These are phyloP conservation scores for Aspergillus fumigatus DNA, from an alignment of 2,329 filamentous ascomycete species.

Conservation along the genomic window DNA sequence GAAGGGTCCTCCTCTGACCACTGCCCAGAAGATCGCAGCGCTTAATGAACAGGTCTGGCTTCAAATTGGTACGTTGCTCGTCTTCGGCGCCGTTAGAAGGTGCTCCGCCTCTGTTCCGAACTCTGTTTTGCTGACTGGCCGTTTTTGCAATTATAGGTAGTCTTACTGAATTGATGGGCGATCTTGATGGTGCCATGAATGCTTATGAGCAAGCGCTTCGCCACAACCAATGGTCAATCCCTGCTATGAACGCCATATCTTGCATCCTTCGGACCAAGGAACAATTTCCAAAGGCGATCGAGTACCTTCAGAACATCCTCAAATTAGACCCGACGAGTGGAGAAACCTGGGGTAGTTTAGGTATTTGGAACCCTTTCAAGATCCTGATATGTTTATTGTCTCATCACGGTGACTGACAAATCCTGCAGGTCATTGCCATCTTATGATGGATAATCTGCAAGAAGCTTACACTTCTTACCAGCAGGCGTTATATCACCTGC, in stretches of 20 bases:
- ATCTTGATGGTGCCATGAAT: conserved; percentile 80
- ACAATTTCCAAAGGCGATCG: conserved; percentile 88
- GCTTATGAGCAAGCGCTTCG: conserved; percentile 87
- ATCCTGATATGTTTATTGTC: neutral
- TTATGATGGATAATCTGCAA: conserved; percentile 98
- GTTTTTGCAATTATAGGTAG: conserved; percentile 54
- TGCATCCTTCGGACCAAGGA: conserved; percentile 87
- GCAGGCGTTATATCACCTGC: conserved; percentile 85
- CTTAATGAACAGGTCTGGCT: conserved; percentile 90
- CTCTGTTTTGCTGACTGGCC: conserved; percentile 9
- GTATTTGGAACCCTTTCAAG: conserved; percentile 47
- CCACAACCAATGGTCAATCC: conserved; percentile 82
- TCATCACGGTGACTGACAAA: conserved; percentile 11
- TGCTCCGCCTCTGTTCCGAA: neutral
- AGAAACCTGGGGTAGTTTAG: conserved; percentile 93
- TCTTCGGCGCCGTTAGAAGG: neutral
- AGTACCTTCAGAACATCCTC: conserved; percentile 85
- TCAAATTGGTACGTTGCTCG: conserved; percentile 68
- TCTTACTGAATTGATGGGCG: conserved; percentile 80
- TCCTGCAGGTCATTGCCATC: conserved; percentile 78
- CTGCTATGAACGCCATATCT: conserved; percentile 91
- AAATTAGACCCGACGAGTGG: conserved; percentile 87
- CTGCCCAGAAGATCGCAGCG: conserved; percentile 68
- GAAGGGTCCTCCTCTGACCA: conserved; percentile 55
- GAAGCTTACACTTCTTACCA: conserved; percentile 97